Percentiles rank a stretch among this genome's conserved stretches.
Conservation (phyloP, 1,284 basidiomycete species). For the Cryptococcus hybrid region DNA sequence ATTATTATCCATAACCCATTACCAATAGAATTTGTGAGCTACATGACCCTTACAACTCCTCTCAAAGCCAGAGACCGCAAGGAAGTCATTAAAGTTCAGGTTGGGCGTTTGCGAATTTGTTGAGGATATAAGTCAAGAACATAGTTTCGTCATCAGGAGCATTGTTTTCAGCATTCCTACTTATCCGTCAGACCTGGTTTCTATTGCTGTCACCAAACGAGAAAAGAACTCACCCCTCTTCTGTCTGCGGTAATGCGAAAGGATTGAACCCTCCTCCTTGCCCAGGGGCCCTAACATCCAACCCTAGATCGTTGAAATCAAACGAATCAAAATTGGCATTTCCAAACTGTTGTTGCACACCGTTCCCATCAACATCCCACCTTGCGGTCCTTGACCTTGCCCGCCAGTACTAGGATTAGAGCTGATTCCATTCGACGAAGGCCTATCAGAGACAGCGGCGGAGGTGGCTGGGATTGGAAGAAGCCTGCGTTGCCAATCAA, state of each 20-base stretch:
- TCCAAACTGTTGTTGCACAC: constrained; percentile 14
- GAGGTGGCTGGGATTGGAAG: constrained; percentile 5
- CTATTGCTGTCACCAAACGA: constrained; percentile 1
- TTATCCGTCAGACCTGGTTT: no score
- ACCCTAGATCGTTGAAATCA: constrained; percentile 41
- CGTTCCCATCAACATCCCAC: constrained; percentile 2
- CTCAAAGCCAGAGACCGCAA: no score
- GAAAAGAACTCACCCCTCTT: constrained; percentile 36
- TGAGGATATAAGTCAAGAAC: constrained; percentile 39
- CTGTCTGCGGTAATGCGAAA: constrained; percentile 47
- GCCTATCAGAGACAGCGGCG: neutral
- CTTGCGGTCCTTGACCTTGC: neutral
- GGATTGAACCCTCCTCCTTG: constrained; percentile 43
- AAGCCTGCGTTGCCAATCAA: neutral
- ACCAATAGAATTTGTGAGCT: no score
- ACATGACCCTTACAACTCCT: no score
- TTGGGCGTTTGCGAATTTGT: constrained; percentile 45
- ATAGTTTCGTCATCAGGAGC: constrained; percentile 23
- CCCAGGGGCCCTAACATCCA: constrained; percentile 15
- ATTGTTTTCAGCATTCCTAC: constrained; percentile 16
- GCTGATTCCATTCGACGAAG: constrained; percentile 6
- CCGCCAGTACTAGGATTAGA: neutral
- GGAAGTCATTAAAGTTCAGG: constrained; percentile 35
- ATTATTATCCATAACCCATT: no score
- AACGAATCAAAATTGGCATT: constrained; percentile 36